phyloP scores from a whole-genome alignment of 75 land plant genomes.

The Adiantum capillusveneris region DNA sequence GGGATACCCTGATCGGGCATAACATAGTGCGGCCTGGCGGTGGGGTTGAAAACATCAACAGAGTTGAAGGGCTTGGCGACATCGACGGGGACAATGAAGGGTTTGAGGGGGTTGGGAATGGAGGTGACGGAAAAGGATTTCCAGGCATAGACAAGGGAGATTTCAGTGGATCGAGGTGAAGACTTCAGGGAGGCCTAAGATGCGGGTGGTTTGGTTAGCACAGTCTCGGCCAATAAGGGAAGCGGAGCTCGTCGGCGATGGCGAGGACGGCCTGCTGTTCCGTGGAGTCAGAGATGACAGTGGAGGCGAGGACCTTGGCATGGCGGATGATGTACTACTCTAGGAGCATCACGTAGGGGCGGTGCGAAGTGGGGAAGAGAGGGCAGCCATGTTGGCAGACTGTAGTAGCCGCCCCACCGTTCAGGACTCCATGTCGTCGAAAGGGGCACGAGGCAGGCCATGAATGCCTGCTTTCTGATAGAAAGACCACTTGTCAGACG shows the following conservation, averaged over 20 bases:
- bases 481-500: too few relatives aligned
- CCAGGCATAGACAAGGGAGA: background rate
- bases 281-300: background rate
- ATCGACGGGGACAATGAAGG: background rate
- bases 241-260: conserved; percentile 2
- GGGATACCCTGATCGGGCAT: background rate
- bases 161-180: conserved; percentile 3
- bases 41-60: conserved; percentile 1
- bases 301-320: background rate
- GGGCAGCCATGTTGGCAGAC: background rate
- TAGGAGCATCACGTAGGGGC: conserved; percentile 2
- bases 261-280: background rate
- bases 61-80: background rate
- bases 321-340: conserved; percentile 4
- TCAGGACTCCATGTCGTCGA: background rate
- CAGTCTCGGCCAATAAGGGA: conserved; percentile 8
- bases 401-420: conserved; percentile 5
- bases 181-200: conserved; percentile 4
- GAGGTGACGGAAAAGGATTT: background rate
- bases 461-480: too few relatives aligned
- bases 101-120: conserved; percentile 2
- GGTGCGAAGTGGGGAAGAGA: background rate
- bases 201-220: conserved; percentile 2
- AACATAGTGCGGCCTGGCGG: conserved; percentile 1
- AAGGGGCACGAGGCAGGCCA: too few relatives aligned